These are phyloP conservation scores for Penicillium turbatum DNA, from an alignment of 495 filamentous ascomycete species.

Conservation along the genomic window DNA sequence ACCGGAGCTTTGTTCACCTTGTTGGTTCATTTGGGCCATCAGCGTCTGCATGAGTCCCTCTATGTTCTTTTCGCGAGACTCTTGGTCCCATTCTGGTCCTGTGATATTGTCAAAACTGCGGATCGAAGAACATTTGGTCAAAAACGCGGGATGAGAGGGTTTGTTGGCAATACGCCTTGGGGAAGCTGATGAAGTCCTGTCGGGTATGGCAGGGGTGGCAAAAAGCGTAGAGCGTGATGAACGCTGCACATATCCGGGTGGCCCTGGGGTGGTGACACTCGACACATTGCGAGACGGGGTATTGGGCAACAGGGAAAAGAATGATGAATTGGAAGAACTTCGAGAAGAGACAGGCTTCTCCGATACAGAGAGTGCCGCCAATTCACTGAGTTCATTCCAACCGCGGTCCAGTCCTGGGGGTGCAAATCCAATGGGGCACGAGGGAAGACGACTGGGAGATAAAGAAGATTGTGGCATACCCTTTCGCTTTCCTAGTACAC, in stretches of 20 bases:
- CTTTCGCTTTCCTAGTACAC: slow-evolving; percentile 56
- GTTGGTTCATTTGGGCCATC: slow-evolving; percentile 56
- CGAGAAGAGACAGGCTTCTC: not conserved
- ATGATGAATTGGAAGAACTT: not conserved
- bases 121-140: slow-evolving; percentile 68
- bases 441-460: slow-evolving; percentile 22
- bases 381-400: not conserved
- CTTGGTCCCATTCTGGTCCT: slow-evolving; percentile 67
- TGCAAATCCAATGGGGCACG: slow-evolving; percentile 21
- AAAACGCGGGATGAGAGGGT: slow-evolving; percentile 39
- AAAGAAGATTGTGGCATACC: slow-evolving; percentile 54
- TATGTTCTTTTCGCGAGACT: slow-evolving; percentile 60
- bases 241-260: not conserved
- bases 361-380: not conserved
- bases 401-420: not conserved
- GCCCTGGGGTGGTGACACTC: not conserved
- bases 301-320: not conserved
- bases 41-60: slow-evolving; percentile 58
- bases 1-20: slow-evolving; percentile 55
- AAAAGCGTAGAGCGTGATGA: not conserved
- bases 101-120: slow-evolving; percentile 40
- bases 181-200: not conserved
- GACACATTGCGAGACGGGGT: not conserved
- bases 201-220: slow-evolving; percentile 8
- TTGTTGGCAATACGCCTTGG: slow-evolving; percentile 23